Base-by-base conservation (phyloP, 2,329 filamentous ascomycete genomes). In the Arachnomyces sp. region DNA sequence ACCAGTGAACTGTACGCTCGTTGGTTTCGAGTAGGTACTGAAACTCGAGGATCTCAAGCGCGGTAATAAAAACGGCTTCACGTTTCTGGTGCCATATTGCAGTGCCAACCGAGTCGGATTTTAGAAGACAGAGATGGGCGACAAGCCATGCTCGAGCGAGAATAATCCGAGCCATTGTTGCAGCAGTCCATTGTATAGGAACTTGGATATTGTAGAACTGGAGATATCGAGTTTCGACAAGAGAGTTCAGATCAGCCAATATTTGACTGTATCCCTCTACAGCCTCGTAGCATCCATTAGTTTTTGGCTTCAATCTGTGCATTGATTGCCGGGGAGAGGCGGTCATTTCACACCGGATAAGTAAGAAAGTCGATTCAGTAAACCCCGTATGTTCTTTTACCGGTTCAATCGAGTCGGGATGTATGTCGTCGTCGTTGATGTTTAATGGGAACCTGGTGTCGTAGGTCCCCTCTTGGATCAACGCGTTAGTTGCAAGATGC, bases 71-170 rank as follows among this genome's bases (percentile, higher is more conserved):
- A 25, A 25, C 5, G 20, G 20, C 9, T 25, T 25, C 20, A 25
- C 20, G 20, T 9, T 25, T 25, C 9, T 25, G 20, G 9, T 25
- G 20, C 20, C 20, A 25, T 25, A 9, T 25, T 25, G 5, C 9
- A 5, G 20, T 25, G 20, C 20, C 20, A 25, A 25, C 9, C 20
- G 1, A 84, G 67, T 43, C 76, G 75, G 43, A 82, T 18, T 77
- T 34, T 7, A 82, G 74, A 43, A 77, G 69, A 0, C 81, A 80
- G 47, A 85, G 77, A 51, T 85, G 81, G 2, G 82, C 71, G 43
- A 84, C 72, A 16, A 86, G 67, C 59, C 77, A 82, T 70, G 84
- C 79, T 60, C 85, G 85, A 43, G 76, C 76, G 65, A 84, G 75
- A 47, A 85, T 76, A 17, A 85, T 66, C 6, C 79, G 73, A 2